These are phyloP conservation scores for Mycena galericulata DNA, from an alignment of 768 basidiomycete genomes.

Conservation along the genomic window DNA sequence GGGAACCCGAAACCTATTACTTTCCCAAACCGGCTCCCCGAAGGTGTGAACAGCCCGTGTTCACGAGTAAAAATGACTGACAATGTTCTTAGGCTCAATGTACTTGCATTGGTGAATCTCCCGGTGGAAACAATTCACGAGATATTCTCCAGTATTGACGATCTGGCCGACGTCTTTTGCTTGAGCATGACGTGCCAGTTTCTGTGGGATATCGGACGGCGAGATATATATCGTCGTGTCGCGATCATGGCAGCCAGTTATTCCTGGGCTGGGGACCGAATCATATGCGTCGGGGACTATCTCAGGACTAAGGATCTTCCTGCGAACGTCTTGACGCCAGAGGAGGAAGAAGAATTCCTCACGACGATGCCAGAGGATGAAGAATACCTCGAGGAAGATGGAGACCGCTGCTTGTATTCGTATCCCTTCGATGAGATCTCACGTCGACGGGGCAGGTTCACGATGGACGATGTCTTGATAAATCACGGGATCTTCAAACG, in stretches of 20 bases:
- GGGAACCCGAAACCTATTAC: too few species aligned
- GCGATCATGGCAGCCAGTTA: background rate
- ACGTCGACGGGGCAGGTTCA: background rate
- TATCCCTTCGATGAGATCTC: background rate
- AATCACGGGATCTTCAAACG: too few species aligned
- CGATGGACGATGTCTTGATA: background rate
- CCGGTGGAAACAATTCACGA: conserved; percentile 1
- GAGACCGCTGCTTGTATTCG: background rate
- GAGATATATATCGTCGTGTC: background rate
- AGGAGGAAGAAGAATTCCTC: conserved; percentile 1
- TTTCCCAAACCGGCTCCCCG: too few species aligned
- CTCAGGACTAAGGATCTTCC: conserved; percentile 19
- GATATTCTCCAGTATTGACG: background rate
- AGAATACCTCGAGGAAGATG: too few species aligned
- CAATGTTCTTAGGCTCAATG: background rate
- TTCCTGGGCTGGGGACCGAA: conserved; percentile 39
- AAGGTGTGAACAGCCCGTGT: too few species aligned
- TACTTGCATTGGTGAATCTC: background rate
- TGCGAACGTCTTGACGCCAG: background rate
- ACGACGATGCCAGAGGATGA: too few species aligned
- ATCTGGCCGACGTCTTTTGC: background rate
- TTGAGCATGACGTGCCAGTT: conserved; percentile 14
- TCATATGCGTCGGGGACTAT: conserved; percentile 38
- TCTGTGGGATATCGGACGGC: conserved; percentile 8
- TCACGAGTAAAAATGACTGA: background rate